phyloP scores from a whole-genome alignment of 148 eudicot genomes.

The Chenopodium formosanum region DNA sequence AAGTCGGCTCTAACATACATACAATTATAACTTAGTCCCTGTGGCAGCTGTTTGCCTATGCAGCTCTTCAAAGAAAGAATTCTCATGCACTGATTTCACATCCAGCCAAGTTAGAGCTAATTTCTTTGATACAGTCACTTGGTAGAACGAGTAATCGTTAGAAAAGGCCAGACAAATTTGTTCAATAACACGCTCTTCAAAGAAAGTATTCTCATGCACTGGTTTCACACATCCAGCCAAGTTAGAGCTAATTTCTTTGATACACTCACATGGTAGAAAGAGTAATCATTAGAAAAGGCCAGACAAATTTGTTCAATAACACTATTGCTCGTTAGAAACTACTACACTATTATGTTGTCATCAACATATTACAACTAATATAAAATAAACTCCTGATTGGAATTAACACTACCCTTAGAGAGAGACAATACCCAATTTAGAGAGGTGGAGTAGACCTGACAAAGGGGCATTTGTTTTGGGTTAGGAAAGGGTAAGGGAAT shows the following conservation, averaged over 20 bases:
- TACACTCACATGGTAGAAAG: neutral
- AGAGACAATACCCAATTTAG: neutral
- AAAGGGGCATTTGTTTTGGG: too few relatives aligned
- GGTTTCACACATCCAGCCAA: neutral
- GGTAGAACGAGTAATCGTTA: neutral
- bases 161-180: neutral
- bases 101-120: neutral
- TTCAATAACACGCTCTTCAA: neutral
- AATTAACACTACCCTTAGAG: neutral
- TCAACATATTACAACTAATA: neutral
- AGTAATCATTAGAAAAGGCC: neutral
- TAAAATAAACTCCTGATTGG: too few relatives aligned
- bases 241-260: neutral
- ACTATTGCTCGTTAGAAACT: neutral
- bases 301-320: neutral
- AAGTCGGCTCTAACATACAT: neutral
- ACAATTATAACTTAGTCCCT: neutral
- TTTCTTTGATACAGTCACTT: neutral
- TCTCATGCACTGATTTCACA: neutral
- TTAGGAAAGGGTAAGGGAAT: too few relatives aligned
- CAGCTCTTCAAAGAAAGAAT: neutral
- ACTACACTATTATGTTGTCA: neutral
- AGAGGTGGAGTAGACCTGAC: neutral
- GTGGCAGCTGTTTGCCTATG: neutral
- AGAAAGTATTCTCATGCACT: neutral